Percentiles rank a stretch among this genome's conserved stretches.
Conservation (phyloP, 2,329 filamentous ascomycete genomes). For the Neofusicoccum ribis region DNA sequence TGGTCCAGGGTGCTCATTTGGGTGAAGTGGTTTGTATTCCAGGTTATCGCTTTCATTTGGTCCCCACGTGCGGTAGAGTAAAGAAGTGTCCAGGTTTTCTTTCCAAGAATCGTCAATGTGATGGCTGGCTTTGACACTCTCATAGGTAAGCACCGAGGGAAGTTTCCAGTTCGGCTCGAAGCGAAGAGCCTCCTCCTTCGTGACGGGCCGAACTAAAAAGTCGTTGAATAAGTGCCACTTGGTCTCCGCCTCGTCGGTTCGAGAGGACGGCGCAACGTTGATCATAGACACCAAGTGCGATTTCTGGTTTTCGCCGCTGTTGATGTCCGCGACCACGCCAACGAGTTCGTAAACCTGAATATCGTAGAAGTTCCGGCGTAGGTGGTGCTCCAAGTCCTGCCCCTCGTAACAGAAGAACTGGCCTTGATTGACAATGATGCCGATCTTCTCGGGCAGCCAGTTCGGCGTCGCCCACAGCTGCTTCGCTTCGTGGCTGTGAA, state of each 20-base stretch:
- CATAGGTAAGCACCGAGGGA: conserved; percentile 83
- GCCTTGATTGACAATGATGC: conserved; percentile 85
- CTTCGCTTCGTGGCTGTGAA: conserved; percentile 71
- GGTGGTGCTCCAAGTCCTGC: conserved; percentile 77
- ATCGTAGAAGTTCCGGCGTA: conserved; percentile 75
- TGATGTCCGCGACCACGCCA: conserved; percentile 86
- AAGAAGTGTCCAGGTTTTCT: conserved; percentile 74
- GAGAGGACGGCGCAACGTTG: conserved; percentile 72
- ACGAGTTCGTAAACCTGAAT: conserved; percentile 90
- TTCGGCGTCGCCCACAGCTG: conserved; percentile 85
- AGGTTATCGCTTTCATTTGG: conserved; percentile 50
- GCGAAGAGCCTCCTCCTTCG: conserved; percentile 78
- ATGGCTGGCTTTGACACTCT: conserved; percentile 78
- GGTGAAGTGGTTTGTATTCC: conserved; percentile 62
- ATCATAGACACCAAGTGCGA: conserved; percentile 89
- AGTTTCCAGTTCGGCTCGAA: conserved; percentile 94
- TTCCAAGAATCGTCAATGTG: conserved; percentile 86
- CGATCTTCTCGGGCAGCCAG: conserved; percentile 92
- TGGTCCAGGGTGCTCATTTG: conserved; percentile 66
- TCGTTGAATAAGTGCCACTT: conserved; percentile 98
- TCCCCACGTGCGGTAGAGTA: conserved; percentile 73
- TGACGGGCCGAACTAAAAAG: conserved; percentile 82
- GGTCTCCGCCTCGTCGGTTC: conserved; percentile 56
- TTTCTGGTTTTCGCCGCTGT: conserved; percentile 80
- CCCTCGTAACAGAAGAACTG: conserved; percentile 95